Conservation (phyloP, 2,329 filamentous ascomycete genomes). For the Clarireedia monteithiana region DNA sequence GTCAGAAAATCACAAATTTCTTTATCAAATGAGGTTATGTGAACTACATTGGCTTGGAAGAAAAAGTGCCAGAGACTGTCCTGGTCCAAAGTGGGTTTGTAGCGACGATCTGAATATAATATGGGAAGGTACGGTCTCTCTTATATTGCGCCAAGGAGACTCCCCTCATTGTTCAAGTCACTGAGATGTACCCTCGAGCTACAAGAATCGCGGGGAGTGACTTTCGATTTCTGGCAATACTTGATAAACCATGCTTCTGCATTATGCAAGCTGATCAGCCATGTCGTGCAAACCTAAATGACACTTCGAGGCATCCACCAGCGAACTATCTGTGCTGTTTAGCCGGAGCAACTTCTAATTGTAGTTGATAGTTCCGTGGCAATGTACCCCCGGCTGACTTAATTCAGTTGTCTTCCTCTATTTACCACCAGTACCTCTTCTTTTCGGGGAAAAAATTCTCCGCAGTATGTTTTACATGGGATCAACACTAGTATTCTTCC, state of each 20-base stretch:
- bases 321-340: too few species aligned
- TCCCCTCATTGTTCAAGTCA: not conserved
- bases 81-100: too few species aligned
- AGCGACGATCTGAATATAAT: not conserved
- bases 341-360: too few species aligned
- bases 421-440: not conserved
- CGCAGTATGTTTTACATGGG: not conserved
- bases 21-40: constrained; percentile 31
- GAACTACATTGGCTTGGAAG: not conserved
- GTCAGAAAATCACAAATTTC: constrained; percentile 45
- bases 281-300: too few species aligned
- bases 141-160: not conserved
- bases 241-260: too few species aligned
- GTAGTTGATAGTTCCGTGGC: too few species aligned
- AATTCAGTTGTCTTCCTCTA: too few species aligned
- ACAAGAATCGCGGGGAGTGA: too few species aligned
- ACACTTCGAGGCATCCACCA: too few species aligned
- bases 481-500: not conserved
- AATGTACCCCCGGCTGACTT: too few species aligned
- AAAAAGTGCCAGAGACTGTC: not conserved
- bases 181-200: not conserved
- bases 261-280: too few species aligned
- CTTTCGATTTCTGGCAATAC: too few species aligned
- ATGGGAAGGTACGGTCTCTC: not conserved
- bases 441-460: not conserved